Evolutionary conservation across 371 early-diverging fungal genomes (phyloP).

Genomic region (Fennellomyces sp.): DNA sequence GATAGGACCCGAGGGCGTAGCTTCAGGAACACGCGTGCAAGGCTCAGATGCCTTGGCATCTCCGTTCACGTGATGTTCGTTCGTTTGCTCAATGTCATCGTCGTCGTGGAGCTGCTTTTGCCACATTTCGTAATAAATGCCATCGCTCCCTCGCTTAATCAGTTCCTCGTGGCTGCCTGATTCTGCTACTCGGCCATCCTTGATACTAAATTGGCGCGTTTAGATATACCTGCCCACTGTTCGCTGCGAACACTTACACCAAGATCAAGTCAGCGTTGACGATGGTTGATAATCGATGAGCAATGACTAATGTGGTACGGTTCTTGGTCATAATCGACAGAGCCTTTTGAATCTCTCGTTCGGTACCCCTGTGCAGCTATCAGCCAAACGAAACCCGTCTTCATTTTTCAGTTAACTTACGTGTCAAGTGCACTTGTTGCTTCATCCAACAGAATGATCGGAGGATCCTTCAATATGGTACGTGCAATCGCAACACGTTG

Average conservation of each 20-base stretch:
- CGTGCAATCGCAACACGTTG: slow-evolving; percentile 85
- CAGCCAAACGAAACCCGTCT: neutral
- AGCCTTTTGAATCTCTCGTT: slow-evolving; percentile 79
- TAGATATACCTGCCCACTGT: neutral
- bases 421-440: slow-evolving; percentile 70
- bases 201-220: slow-evolving; percentile 30
- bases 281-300: slow-evolving; percentile 89
- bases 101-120: slow-evolving; percentile 85
- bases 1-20: neutral
- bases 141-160: slow-evolving; percentile 40
- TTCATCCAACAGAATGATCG: slow-evolving; percentile 80
- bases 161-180: slow-evolving; percentile 88
- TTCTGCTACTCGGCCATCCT: slow-evolving; percentile 85
- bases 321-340: slow-evolving; percentile 68
- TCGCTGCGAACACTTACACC: slow-evolving; percentile 35
- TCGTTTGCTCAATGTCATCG: neutral
- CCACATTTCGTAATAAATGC: slow-evolving; percentile 89
- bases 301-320: slow-evolving; percentile 94
- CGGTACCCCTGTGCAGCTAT: slow-evolving; percentile 43
- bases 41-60: neutral
- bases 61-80: neutral
- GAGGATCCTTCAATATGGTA: slow-evolving; percentile 82
- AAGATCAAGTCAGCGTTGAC: slow-evolving; percentile 80
- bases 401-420: slow-evolving; percentile 10
- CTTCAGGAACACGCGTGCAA: neutral